Base-by-base conservation (phyloP, 305 asterid genomes). In the Plantago lanceolata region DNA sequence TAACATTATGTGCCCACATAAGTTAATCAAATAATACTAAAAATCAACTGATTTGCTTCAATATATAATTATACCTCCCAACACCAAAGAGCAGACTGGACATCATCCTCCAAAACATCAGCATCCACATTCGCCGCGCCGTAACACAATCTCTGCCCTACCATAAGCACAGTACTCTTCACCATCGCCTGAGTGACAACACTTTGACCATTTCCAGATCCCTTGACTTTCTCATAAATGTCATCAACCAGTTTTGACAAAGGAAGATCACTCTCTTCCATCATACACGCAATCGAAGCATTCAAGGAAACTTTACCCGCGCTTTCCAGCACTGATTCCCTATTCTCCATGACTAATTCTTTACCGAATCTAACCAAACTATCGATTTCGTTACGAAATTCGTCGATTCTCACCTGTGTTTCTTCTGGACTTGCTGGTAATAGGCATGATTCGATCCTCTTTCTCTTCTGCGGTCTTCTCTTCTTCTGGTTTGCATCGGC, bases 191-290 rank as follows among this genome's bases (percentile, higher is more conserved):
- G 76, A 49, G 79, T 80, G 70, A 68, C 50, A 55, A 75, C 54
- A 44, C 59, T 76, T 47, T 73, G 68, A 35, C 76, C 75, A 57
- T 48, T 72, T 40, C 81, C 89, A 70, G 62, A 50, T 71, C 17
- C 73, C 77, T 74, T 73, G 35, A 90, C 69, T 67, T 81, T 85
- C 73, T 77, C 90, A 19, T 75, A 79, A 59, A 90, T 75, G 64
- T 68, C 79, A 52, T 81, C 84, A 50, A 84, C 96, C 33, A 94
- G 79, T 72, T 82, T 83, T 6, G 90, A 79, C 70, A 94, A 67
- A 43, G 97, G 87, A 9, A 94, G 83, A 61, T 73, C 78, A 19
- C 95, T 86, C 82, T 88, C 99, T 65, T 94, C 97, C 82, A 94
- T 72, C 57, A 88, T 71, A 50, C 87, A 79, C 6, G 91, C 96